Evolutionary conservation across 495 filamentous ascomycete species (phyloP), one percentile per base, ranked within the genome.

Genomic region (Oleoguttula mirabilis): DNA sequence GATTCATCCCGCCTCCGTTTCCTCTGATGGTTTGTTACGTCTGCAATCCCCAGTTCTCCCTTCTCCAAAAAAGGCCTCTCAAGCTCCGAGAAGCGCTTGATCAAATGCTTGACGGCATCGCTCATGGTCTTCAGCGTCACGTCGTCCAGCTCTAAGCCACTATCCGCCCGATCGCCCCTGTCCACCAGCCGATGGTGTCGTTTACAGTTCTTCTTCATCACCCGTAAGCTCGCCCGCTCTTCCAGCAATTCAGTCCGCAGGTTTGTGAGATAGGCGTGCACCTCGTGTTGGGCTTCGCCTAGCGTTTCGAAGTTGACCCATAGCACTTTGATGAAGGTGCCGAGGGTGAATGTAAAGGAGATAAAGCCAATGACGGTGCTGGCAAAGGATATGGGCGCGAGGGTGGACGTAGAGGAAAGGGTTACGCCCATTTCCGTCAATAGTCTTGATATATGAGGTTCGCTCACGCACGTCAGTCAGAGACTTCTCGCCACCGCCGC

Each of bases 291-390:
- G 0, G 58, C 56, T 22, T 50, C 36, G 19, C 23, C 19, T 14
- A 61, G 21, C 6, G 54, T 59, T 21, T 31, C 28, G 22, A 58
- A 24, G 27, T 56, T 54, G 31, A 23, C 22, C 56, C 48, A 61
- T 22, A 57, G 36, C 1, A 60, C 54, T 12, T 38, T 27, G 21
- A 58, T 6, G 40, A 58, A 54, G 15, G 58, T 59, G 1, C 21
- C 46, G n/a, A 55, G 34, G 0, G 58, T 61, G 47, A 61, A 51
- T 22, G 51, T 51, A 42, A 59, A 59, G 25, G 43, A 47, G 37
- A 57, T 37, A 37, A 59, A 51, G 32, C 54, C 54, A 32, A 59
- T 55, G 27, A 51, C 31, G 25, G 37, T 45, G 24, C 37, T 45
- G 22, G 44, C 40, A 17, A 59, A 14, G 33, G 43, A 57, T 23